These are phyloP conservation scores for Trichoderma erinaceum DNA, from an alignment of 495 filamentous ascomycete species.

Conservation along the genomic window DNA sequence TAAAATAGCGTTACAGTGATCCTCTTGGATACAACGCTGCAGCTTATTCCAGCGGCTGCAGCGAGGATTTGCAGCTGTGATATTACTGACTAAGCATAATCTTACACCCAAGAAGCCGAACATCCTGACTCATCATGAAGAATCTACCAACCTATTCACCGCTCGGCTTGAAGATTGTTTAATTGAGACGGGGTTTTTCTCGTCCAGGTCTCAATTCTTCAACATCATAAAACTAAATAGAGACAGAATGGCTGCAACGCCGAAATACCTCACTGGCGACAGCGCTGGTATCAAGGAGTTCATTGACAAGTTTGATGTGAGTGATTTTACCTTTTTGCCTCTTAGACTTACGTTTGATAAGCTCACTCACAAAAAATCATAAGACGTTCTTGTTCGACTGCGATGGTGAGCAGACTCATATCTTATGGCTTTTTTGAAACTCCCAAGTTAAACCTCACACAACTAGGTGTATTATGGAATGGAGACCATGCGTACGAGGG, in stretches of 20 bases:
- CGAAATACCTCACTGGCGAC: constrained; percentile 79
- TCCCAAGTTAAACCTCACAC: background rate
- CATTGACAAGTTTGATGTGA: constrained; percentile 82
- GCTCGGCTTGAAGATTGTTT: background rate
- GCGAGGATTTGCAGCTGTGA: background rate
- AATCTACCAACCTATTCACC: background rate
- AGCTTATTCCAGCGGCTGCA: background rate
- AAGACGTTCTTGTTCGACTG: constrained; percentile 98
- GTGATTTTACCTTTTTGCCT: constrained; percentile 31
- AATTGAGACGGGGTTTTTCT: background rate
- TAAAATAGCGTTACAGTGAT: background rate
- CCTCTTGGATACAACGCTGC: background rate
- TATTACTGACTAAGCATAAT: background rate
- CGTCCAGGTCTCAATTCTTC: background rate
- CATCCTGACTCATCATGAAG: background rate
- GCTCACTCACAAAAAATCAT: constrained; percentile 13
- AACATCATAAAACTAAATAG: background rate
- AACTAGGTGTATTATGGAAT: constrained; percentile 87
- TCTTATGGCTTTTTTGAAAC: background rate
- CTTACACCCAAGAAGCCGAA: background rate
- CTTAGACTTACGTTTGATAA: constrained; percentile 13
- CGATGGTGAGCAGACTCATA: constrained; percentile 61
- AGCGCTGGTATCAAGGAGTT: constrained; percentile 69
- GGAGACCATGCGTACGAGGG: constrained; percentile 83
- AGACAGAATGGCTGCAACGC: constrained; percentile 26